Conservation (phyloP, 495 filamentous ascomycete species). For the Ascodesmis nigricans region DNA sequence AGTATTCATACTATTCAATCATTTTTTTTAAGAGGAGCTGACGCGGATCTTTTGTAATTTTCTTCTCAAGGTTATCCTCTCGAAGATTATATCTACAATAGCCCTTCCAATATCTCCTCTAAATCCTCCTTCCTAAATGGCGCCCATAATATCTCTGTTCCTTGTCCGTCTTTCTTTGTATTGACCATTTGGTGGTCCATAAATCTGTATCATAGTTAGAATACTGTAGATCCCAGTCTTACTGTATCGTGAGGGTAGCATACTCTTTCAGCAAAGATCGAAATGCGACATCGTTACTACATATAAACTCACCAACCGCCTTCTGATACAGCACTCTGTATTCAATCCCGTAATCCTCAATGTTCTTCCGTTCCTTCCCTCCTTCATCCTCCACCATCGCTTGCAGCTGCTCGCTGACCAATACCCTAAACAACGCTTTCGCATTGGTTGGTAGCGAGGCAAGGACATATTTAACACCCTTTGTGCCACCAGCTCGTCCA, state of each 20-base stretch:
- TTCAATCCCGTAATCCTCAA: constrained; percentile 43
- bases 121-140: constrained; percentile 77
- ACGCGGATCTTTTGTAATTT: too few relatives aligned
- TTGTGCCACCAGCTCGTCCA: constrained; percentile 69
- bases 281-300: constrained; percentile 88
- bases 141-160: constrained; percentile 64
- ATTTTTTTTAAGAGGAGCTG: too few relatives aligned
- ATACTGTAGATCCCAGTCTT: too few relatives aligned
- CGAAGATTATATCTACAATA: too few relatives aligned
- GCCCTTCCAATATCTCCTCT: constrained; percentile 71
- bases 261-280: constrained; percentile 80
- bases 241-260: constrained; percentile 17
- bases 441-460: constrained; percentile 82
- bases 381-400: constrained; percentile 31
- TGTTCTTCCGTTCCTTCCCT: constrained; percentile 18
- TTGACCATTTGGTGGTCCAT: constrained; percentile 95
- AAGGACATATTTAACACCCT: constrained; percentile 79
- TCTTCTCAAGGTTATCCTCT: constrained; percentile 22
- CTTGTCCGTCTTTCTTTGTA: constrained; percentile 59
- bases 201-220: constrained; percentile 32
- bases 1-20: too few relatives aligned
- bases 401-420: constrained; percentile 70
- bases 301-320: constrained; percentile 88
- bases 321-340: constrained; percentile 83
- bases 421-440: constrained; percentile 55